Conservation (phyloP, 345 rosid genomes). For the Bruguiera gymnorhiza region DNA sequence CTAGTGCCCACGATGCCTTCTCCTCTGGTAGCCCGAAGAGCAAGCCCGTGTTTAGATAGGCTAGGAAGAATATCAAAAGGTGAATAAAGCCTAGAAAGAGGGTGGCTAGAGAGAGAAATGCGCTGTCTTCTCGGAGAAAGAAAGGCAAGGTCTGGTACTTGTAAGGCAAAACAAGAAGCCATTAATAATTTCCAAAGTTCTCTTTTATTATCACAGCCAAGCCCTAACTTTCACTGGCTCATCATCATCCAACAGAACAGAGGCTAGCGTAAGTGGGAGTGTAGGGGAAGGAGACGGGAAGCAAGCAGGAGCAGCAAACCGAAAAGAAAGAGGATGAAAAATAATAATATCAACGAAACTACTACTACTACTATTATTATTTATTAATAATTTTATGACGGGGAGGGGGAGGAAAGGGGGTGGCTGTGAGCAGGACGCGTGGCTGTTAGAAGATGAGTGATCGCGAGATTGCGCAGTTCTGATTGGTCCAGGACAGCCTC, state of each 20-base stretch:
- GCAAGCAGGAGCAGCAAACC: neutral
- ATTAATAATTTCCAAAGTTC: constrained; percentile 17
- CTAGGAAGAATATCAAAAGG: constrained; percentile 12
- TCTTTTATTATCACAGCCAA: constrained; percentile 16
- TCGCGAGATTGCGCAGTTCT: constrained; percentile 7
- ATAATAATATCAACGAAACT: too few species aligned
- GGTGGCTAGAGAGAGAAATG: constrained; percentile 20
- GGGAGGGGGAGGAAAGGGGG: constrained; percentile 31
- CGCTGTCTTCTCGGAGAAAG: constrained; percentile 35
- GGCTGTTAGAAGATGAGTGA: constrained; percentile 35
- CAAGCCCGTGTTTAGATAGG: constrained; percentile 22
- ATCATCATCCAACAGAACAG: constrained; percentile 13
- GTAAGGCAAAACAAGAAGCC: constrained; percentile 43
- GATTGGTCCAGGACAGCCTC: constrained; percentile 24
- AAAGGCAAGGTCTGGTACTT: constrained; percentile 13
- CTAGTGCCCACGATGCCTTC: constrained; percentile 50
- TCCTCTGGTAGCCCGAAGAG: constrained; percentile 42
- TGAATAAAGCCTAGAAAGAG: constrained; percentile 27
- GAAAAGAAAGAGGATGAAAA: neutral
- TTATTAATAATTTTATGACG: neutral
- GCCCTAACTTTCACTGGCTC: constrained; percentile 24
- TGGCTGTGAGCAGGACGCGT: constrained; percentile 68
- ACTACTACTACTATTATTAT: neutral
- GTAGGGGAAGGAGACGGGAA: constrained; percentile 1
- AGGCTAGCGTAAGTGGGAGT: neutral